phyloP scores from a whole-genome alignment of 768 basidiomycete genomes.

The Pholiota molesta region DNA sequence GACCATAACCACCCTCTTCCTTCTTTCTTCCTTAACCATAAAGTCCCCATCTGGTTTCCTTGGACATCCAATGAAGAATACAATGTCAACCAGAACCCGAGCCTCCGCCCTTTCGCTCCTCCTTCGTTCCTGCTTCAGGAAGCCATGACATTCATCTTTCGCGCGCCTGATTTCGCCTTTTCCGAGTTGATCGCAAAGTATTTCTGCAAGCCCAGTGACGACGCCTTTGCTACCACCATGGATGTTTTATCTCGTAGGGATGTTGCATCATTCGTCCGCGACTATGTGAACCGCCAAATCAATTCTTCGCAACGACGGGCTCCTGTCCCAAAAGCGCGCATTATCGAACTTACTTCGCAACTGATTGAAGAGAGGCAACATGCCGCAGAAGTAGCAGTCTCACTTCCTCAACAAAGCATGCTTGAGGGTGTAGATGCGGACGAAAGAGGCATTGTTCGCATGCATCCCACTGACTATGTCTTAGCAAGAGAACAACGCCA shows the following conservation, averaged over 20 bases:
- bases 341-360: not conserved
- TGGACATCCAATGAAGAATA: conserved; percentile 14
- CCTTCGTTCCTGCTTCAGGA: conserved; percentile 9
- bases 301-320: not conserved
- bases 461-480: conserved; percentile 11
- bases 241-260: conserved; percentile 6
- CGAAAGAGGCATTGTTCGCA: not conserved
- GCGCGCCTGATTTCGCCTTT: conserved; percentile 1
- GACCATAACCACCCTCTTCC: not conserved
- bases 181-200: conserved; percentile 1
- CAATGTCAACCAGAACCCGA: not conserved
- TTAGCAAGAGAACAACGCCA: conserved; percentile 3
- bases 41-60: conserved; percentile 13
- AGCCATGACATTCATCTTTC: conserved; percentile 7
- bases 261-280: conserved; percentile 2
- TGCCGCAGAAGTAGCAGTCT: conserved; percentile 1
- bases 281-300: not conserved
- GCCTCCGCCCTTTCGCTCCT: conserved; percentile 5
- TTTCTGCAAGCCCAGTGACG: not conserved
- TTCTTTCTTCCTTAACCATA: conserved; percentile 1
- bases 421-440: not conserved
- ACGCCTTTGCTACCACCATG: not conserved
- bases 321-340: not conserved
- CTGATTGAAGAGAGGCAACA: not conserved
- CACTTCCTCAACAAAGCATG: conserved; percentile 12